Evolutionary conservation across 2,329 filamentous ascomycete genomes (phyloP).

Genomic region (Cladophialophora chaetospira): DNA sequence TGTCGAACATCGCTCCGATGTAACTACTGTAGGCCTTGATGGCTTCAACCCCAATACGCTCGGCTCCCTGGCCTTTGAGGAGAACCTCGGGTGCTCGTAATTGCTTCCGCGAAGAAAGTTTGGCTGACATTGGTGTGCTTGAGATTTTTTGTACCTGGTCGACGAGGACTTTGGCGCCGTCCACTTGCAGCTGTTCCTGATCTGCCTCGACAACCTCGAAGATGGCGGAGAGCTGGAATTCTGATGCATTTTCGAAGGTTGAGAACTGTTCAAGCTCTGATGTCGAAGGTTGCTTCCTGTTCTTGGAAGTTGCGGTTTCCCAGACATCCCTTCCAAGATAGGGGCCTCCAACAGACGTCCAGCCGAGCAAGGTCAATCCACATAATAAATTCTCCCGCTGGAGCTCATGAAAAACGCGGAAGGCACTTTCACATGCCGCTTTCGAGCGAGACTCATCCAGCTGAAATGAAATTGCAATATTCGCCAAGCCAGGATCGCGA

Average conservation of each 20-base stretch:
- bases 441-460: constrained; percentile 1
- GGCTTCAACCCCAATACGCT: background rate
- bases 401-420: constrained; percentile 7
- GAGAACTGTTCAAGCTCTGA: constrained; percentile 8
- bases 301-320: background rate
- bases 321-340: constrained; percentile 5
- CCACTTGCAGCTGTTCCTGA: background rate
- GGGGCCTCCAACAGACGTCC: background rate
- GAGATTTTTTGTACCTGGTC: constrained; percentile 2
- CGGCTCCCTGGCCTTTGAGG: background rate
- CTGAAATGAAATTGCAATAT: constrained; percentile 13
- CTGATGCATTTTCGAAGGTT: background rate
- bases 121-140: background rate
- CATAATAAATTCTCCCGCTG: constrained; percentile 5
- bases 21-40: constrained; percentile 9
- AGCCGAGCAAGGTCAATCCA: constrained; percentile 7
- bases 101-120: background rate
- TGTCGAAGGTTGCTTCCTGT: background rate
- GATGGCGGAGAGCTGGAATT: constrained; percentile 7
- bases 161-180: background rate
- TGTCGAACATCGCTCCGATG: constrained; percentile 11
- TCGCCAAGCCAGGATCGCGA: constrained; percentile 3
- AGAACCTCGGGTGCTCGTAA: constrained; percentile 3
- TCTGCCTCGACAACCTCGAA: constrained; percentile 3
- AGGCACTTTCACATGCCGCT: constrained; percentile 9